Conservation (phyloP, 495 filamentous ascomycete genomes). For the Tuber aestivum region DNA sequence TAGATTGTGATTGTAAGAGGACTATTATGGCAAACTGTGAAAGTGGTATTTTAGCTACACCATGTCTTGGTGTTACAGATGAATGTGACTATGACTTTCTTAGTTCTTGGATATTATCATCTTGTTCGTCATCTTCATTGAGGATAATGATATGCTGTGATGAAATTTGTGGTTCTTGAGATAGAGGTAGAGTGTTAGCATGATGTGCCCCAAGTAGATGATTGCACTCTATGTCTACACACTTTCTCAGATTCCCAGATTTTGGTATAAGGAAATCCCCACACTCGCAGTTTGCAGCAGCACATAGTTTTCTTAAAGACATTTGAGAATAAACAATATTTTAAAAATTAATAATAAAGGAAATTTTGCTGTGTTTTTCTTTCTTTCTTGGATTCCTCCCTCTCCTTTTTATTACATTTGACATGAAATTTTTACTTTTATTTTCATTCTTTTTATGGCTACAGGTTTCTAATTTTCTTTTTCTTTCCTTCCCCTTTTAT, state of each 20-base stretch:
- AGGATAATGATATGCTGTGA: not conserved
- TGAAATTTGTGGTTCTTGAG: not conserved
- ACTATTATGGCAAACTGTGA: not conserved
- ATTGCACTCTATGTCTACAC: not conserved
- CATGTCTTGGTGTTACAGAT: not conserved
- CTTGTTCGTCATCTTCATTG: not conserved
- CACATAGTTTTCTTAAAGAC: not conserved
- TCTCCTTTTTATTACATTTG: not conserved
- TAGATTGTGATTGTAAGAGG: not conserved
- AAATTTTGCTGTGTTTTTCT: not conserved
- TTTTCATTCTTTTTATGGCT: no score
- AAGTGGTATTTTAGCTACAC: not conserved
- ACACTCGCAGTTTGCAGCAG: not conserved
- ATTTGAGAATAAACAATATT: not conserved
- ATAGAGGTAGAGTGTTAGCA: not conserved
- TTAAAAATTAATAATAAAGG: not conserved
- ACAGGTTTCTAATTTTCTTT: no score
- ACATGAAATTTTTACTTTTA: no score
- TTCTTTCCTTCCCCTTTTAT: not conserved
- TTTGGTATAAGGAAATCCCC: not conserved
- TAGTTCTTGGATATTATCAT: not conserved
- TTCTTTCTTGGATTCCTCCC: not conserved
- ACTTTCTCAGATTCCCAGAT: not conserved
- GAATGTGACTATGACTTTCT: not conserved
- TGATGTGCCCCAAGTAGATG: not conserved